Evolutionary conservation across 805 yeast species (phyloP).

Genomic region (Pachysolen tannophilus): DNA sequence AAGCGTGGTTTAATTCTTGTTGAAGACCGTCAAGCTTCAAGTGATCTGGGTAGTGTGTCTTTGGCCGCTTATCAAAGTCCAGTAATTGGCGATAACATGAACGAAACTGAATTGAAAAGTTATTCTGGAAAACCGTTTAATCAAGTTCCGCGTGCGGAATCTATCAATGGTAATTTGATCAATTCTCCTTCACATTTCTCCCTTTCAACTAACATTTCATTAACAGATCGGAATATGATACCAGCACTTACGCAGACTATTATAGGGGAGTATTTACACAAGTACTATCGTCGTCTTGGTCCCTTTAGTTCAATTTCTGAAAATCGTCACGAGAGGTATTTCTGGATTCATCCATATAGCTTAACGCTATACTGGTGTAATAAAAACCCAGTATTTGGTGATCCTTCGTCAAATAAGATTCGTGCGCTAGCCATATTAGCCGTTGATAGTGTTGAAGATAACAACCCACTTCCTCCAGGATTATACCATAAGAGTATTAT

Average conservation of each 20-base stretch:
- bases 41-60: no score
- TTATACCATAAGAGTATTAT: slow-evolving; percentile 77
- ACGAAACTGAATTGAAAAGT: background rate
- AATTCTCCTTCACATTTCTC: slow-evolving; percentile 17
- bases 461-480: slow-evolving; percentile 86
- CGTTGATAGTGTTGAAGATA: slow-evolving; percentile 75
- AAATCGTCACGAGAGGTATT: slow-evolving; percentile 80
- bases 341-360: slow-evolving; percentile 96
- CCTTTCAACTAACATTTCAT: slow-evolving; percentile 55
- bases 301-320: slow-evolving; percentile 70
- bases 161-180: slow-evolving; percentile 1
- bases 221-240: slow-evolving; percentile 64
- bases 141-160: background rate
- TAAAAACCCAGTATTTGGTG: slow-evolving; percentile 66
- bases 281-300: slow-evolving; percentile 74
- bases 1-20: slow-evolving; percentile 37
- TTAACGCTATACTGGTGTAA: slow-evolving; percentile 86
- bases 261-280: slow-evolving; percentile 84
- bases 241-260: slow-evolving; percentile 88
- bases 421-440: slow-evolving; percentile 73
- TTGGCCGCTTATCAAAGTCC: background rate
- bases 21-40: slow-evolving; percentile 7
- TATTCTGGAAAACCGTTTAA: background rate
- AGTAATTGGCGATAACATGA: background rate
- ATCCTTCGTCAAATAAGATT: slow-evolving; percentile 59